A percentile compares a stretch with the other conserved stretches of the same genome.
phyloP scores from a whole-genome alignment of 176 grass and related monocot genomes.

The Rhynchospora breviuscula region DNA sequence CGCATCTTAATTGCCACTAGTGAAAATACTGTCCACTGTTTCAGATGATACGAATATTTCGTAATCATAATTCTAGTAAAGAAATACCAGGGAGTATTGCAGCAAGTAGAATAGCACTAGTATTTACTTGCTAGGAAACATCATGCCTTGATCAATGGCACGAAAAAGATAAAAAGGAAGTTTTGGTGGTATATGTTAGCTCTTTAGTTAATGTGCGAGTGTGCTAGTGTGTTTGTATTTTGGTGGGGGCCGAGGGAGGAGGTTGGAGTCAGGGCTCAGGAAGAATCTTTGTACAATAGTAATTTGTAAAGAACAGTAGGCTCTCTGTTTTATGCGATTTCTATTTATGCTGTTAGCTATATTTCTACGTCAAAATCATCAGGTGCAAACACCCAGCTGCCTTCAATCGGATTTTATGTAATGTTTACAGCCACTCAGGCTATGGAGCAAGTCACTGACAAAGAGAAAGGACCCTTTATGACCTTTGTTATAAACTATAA shows the following conservation, averaged over 20 bases:
- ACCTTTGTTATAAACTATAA: neutral
- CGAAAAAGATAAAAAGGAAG: neutral
- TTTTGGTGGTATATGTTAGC: neutral
- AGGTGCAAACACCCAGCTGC: neutral
- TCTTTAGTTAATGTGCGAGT: neutral
- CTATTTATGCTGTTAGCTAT: neutral
- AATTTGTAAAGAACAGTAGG: neutral
- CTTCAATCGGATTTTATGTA: neutral
- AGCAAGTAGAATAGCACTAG: neutral
- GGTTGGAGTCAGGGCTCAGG: neutral
- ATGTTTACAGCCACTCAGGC: neutral
- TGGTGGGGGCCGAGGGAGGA: neutral
- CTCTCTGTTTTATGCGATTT: neutral
- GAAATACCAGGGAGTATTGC: neutral
- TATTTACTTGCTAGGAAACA: neutral
- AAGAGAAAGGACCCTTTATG: neutral
- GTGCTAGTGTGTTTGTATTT: neutral
- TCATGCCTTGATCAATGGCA: conserved; percentile 13
- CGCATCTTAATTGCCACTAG: neutral
- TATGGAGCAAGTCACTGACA: neutral
- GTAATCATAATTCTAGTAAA: neutral
- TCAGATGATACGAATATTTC: neutral
- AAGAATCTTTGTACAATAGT: conserved; percentile 8
- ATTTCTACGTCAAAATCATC: neutral
- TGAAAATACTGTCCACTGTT: neutral